Base-by-base conservation (phyloP, 2,329 filamentous ascomycete species). In the Diplodia corticola region DNA sequence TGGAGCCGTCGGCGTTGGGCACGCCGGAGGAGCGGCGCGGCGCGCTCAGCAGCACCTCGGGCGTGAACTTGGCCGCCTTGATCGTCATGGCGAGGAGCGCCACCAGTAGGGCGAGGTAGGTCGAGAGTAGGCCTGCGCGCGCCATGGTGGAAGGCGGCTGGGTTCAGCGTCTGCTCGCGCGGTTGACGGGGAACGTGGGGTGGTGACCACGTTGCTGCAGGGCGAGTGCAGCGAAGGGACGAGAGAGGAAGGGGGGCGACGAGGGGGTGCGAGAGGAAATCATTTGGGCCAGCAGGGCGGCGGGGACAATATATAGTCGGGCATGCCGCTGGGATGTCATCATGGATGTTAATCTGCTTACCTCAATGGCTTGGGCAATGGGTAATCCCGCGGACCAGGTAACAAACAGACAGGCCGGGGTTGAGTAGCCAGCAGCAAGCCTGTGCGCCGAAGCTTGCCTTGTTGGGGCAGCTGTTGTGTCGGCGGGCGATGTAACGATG, bases 1-100 rank as follows among this genome's bases (percentile, higher is more conserved):
- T 81, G 64, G 85, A 86, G 50, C 89, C 90, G 63, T 85, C 82
- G 44, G 82, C 76, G 75, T 92, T 94, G n/a, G 91, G 91, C 0
- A 87, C 77, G 55, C 88, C 91, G 17, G 87, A 76, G 12, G 89
- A 91, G 55, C 91, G 87, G 66, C 91, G 87, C 35, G 91, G 90
- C 17, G 90, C 90, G 70, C 89, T 89, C 73, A 95, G 85, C 67
- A 95, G 83, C 70, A 91, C 89, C 81, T 92, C 86, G 4, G 91
- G 90, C 10, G 89, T 92, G 79, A 93, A 91, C 71, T 89, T 89
- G 71, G 83, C 82, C 10, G 89, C 88, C 70, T 84, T 84, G 74
- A 91, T 84, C 7, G 89, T 91, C 91, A 93, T 93, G 68, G 68
- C 78, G 76, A 65, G 35, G 13, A 55, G 33, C 51, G 60, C 30